Conservation (phyloP, 225 moss, liverwort and hornwort species). For the Lunularia cruciata region DNA sequence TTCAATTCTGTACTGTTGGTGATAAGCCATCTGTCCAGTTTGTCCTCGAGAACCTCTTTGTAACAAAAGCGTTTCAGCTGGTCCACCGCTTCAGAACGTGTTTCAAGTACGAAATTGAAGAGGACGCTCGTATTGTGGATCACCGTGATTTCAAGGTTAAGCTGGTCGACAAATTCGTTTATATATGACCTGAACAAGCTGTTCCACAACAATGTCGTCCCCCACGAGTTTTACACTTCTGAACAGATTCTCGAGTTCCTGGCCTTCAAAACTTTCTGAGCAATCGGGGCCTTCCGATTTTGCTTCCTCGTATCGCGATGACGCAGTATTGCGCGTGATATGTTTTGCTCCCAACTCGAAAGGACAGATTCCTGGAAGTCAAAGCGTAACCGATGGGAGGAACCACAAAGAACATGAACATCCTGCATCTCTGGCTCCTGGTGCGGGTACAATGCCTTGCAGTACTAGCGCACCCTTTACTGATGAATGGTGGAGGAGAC, state of each 20-base stretch:
- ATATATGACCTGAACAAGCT: conserved; percentile 10
- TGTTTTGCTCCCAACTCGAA: conserved; percentile 13
- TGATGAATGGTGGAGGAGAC: conserved; percentile 29
- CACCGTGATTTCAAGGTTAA: too few relatives aligned
- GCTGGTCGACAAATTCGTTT: background rate
- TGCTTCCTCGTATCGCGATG: conserved; percentile 5
- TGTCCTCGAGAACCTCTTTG: too few relatives aligned
- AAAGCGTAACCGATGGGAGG: background rate
- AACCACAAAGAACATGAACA: background rate
- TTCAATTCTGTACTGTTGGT: too few relatives aligned
- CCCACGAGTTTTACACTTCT: conserved; percentile 20
- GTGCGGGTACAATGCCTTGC: background rate
- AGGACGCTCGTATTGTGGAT: too few relatives aligned
- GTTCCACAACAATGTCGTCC: conserved; percentile 23
- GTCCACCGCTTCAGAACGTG: too few relatives aligned
- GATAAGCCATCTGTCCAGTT: too few relatives aligned
- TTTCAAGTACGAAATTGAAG: too few relatives aligned
- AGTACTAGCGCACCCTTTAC: background rate
- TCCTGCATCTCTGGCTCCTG: background rate
- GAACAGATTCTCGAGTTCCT: conserved; percentile 9
- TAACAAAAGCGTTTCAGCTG: too few relatives aligned
- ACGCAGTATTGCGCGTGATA: conserved; percentile 13
- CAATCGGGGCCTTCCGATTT: background rate
- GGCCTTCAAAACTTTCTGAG: conserved; percentile 12
- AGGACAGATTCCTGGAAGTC: background rate